Conservation (phyloP, 2,329 filamentous ascomycete genomes). For the Clathrospora elynae region DNA sequence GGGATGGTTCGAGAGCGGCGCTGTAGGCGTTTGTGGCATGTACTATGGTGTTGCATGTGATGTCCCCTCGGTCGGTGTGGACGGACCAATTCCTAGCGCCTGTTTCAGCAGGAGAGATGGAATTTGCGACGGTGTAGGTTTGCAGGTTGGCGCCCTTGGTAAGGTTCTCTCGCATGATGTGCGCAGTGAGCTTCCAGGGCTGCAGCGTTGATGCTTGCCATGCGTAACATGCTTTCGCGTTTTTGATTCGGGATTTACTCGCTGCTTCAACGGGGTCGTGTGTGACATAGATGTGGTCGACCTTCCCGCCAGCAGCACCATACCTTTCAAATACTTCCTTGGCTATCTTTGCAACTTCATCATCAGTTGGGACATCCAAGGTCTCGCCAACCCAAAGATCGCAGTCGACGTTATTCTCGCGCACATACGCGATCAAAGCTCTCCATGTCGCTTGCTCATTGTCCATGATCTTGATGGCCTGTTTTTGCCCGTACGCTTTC, state of each 20-base stretch:
- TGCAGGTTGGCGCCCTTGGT: slow-evolving; percentile 29
- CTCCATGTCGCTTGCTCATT: slow-evolving; percentile 35
- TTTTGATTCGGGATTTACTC: slow-evolving; percentile 22
- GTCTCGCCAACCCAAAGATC: slow-evolving; percentile 39
- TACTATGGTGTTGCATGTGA: slow-evolving; percentile 27
- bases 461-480: slow-evolving; percentile 35
- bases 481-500: slow-evolving; percentile 32
- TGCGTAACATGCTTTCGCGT: slow-evolving; percentile 31
- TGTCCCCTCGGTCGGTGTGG: slow-evolving; percentile 25
- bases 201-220: slow-evolving; percentile 36
- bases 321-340: slow-evolving; percentile 29
- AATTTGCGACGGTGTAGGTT: slow-evolving; percentile 26
- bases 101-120: slow-evolving; percentile 7
- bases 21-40: slow-evolving; percentile 37
- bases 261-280: slow-evolving; percentile 26
- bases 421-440: slow-evolving; percentile 26
- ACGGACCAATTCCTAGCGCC: slow-evolving; percentile 24
- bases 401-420: slow-evolving; percentile 31
- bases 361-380: slow-evolving; percentile 32
- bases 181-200: slow-evolving; percentile 36
- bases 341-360: slow-evolving; percentile 28
- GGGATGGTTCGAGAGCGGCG: slow-evolving; percentile 28
- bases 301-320: slow-evolving; percentile 25
- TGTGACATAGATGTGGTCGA: slow-evolving; percentile 30
- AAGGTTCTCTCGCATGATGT: slow-evolving; percentile 32